Conservation (phyloP, 2,329 filamentous ascomycete species). For the Colletotrichum scovillei region DNA sequence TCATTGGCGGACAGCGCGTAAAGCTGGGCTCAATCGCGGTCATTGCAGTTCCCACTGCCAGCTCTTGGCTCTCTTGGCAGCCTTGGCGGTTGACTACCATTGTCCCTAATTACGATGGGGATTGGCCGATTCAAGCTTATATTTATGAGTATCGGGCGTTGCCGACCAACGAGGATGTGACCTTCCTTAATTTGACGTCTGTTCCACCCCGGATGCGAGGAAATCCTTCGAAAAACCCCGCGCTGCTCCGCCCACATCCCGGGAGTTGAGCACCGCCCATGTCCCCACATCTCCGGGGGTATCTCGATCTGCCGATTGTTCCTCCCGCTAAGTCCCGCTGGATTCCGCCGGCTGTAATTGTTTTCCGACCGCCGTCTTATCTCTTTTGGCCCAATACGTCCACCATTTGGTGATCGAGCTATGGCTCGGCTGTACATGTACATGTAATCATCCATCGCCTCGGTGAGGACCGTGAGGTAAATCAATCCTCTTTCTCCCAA, state of each 20-base stretch:
- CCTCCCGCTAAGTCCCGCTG: neutral
- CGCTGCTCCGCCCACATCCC: neutral
- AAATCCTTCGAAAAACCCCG: neutral
- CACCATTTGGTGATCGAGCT: neutral
- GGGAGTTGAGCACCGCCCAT: neutral
- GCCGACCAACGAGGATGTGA: constrained; percentile 27
- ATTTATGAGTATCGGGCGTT: constrained; percentile 15
- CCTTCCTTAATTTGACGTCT: constrained; percentile 29
- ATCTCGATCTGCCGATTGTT: neutral
- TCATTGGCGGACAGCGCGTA: constrained; percentile 17
- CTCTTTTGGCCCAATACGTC: neutral
- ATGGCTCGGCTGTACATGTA: neutral
- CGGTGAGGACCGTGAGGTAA: neutral
- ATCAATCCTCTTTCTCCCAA: too few species aligned
- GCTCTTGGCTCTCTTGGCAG: constrained; percentile 15
- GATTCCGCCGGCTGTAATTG: neutral
- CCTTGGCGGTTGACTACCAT: neutral
- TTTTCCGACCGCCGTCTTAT: neutral
- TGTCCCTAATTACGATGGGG: neutral
- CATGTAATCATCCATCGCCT: neutral
- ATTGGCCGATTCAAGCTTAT: constrained; percentile 31
- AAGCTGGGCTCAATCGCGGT: neutral
- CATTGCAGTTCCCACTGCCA: constrained; percentile 12
- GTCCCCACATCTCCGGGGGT: neutral
- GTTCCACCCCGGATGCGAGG: constrained; percentile 5